Base-by-base conservation (phyloP, 148 eudicot genomes). In the Rhododendron griersonianum region DNA sequence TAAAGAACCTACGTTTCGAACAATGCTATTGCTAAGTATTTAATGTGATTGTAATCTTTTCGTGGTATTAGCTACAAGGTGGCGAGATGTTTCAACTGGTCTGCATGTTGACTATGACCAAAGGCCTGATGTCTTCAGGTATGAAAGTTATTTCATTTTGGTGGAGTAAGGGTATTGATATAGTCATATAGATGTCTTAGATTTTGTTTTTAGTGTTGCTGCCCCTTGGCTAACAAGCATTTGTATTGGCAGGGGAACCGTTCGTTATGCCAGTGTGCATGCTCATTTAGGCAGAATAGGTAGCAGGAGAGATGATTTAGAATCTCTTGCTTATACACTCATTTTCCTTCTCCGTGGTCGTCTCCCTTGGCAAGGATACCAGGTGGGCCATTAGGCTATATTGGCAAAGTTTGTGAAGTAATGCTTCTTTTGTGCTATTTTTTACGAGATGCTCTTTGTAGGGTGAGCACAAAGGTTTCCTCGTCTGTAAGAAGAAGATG, bases 401-500 rank as follows among this genome's bases (percentile, higher is more conserved):
- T 23, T 23, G 51, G 16, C 73, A 5, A 2, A 45, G 15, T 88
- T 80, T 51, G 11, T 83, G 3, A 84, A 4, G 18, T 15, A 2
- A 28, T 0, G 1, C 67, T 5, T 80, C 50, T 30, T 73, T 81
- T 44, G 21, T 80, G 39, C 78, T 33, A 11, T 76, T 69, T 63
- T 23, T 89, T 67, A 89, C 35, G 11, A 53, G 45, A 65, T 89
- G 79, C 51, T 90, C 48, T 71, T 15, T 80, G 45, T 75, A 94
- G 98, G 98, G 98, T 39, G 98, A 95, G 57, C 92, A 94, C 85
- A 95, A 95, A 91, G 91, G 94, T 7, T 94, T 95, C 83, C 95
- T 94, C 83, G 98, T 95, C n/a, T 93, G 94, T 88, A 95, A 95
- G 90, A 95, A 91, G 92, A 95, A 94, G 91, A 95, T 95, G 98